phyloP scores from a whole-genome alignment of 139 green algal genomes.

The Micromonas pusilla region DNA sequence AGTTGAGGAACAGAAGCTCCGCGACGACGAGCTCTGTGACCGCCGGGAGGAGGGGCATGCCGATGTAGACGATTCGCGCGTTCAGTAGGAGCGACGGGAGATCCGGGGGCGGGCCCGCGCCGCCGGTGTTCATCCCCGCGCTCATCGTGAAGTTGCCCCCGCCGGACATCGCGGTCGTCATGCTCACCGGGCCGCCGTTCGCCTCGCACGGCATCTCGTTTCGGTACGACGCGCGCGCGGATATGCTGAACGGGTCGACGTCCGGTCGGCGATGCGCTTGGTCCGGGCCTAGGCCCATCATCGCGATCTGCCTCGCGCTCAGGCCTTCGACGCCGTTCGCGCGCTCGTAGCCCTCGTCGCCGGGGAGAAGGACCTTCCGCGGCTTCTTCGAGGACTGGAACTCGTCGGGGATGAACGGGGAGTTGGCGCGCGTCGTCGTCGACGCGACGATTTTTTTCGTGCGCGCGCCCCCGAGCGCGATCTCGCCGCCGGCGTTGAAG shows the following conservation, averaged over 20 bases:
- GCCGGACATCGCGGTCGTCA: constrained; percentile 37
- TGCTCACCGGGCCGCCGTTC: constrained; percentile 38
- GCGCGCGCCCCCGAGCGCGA: too few relatives aligned
- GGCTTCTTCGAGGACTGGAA: not conserved
- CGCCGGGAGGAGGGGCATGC: constrained; percentile 94
- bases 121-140: constrained; percentile 41
- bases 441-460: too few relatives aligned
- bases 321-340: constrained; percentile 39
- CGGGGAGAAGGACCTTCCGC: not conserved
- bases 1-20: constrained; percentile 93
- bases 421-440: not conserved
- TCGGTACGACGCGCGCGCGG: not conserved
- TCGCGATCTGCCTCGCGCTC: constrained; percentile 45
- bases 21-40: constrained; percentile 98
- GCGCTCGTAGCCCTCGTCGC: not conserved
- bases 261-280: not conserved
- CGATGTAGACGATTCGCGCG: constrained; percentile 92
- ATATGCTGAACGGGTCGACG: not conserved
- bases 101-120: constrained; percentile 76
- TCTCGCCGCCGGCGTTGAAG: too few relatives aligned
- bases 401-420: not conserved
- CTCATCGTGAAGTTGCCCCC: constrained; percentile 33
- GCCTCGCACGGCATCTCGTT: constrained; percentile 46
- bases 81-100: constrained; percentile 94
- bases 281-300: constrained; percentile 41